Evolutionary conservation across 352 stramenopile genomes (phyloP).

Genomic region (Globisporangium polare): DNA sequence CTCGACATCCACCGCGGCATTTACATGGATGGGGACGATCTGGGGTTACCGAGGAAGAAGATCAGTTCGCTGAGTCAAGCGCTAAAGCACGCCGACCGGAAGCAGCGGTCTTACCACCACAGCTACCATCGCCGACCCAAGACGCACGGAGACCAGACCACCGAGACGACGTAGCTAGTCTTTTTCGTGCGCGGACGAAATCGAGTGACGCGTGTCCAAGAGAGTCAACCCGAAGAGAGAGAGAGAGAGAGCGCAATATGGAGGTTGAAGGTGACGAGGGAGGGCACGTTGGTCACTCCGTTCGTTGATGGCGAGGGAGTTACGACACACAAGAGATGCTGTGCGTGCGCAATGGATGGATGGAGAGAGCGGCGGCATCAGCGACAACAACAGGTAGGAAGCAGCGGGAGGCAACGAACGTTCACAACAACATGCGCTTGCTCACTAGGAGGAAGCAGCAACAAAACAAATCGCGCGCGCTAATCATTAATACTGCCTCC

Average conservation of each 20-base stretch:
- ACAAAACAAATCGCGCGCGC: not conserved
- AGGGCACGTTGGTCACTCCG: not conserved
- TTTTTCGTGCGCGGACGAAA: not conserved
- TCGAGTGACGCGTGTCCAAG: not conserved
- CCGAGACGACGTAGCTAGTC: slow-evolving; percentile 7
- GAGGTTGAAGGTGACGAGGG: slow-evolving; percentile 3
- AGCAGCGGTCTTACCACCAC: slow-evolving; percentile 29
- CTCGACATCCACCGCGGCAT: slow-evolving; percentile 30
- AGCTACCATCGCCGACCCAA: slow-evolving; percentile 23
- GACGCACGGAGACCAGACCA: slow-evolving; percentile 18
- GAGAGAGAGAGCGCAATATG: not conserved
- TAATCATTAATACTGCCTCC: slow-evolving; percentile 13
- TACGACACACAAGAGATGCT: too few species aligned
- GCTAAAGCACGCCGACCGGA: slow-evolving; percentile 43
- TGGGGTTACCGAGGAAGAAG: slow-evolving; percentile 35
- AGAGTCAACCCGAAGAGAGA: not conserved
- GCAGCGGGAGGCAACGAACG: slow-evolving; percentile 9
- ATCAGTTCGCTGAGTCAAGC: slow-evolving; percentile 31
- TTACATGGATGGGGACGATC: slow-evolving; percentile 30
- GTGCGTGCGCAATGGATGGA: too few species aligned
- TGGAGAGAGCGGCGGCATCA: not conserved
- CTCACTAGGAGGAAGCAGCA: slow-evolving; percentile 18
- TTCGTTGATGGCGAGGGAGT: not conserved
- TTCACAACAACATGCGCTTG: slow-evolving; percentile 9
- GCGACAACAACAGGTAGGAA: slow-evolving; percentile 20